Base-by-base conservation (phyloP, 139 green algal species). In the Tetradesmus lagerheimii region DNA sequence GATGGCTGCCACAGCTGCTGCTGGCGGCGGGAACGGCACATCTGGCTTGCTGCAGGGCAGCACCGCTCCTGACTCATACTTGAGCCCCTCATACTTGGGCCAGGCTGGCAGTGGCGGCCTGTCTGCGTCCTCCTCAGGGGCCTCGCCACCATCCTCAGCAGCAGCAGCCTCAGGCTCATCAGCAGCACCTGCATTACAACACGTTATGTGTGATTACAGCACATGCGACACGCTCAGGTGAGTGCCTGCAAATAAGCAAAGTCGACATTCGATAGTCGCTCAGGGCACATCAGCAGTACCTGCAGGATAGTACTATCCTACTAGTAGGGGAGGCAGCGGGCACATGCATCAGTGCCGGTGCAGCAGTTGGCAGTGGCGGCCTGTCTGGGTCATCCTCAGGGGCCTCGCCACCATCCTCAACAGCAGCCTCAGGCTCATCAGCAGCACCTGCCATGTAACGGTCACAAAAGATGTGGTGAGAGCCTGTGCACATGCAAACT, bases 81-180 rank as follows among this genome's bases (percentile, higher is more conserved):
- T 88, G 34, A 97, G 89, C 67, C 94, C 93, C 81, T 95, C 91
- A 88, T 97, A 97, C 85, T 94, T 95, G 25, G 95, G 93, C 74
- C 89, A 92, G 11, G 89, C 66, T 27, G 95, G 95, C 85, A 96
- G 77, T 23, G 75, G 87, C 15, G 94, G 90, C 83, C 93, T 93
- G 76, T 93, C 93, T 15, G 83, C 67, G 85, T 92, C 89, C 45
- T 91, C 41, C 9, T 15, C 66, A 64, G 16, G 47, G 23, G 25
- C 76, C 38, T 78, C 80, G 6, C 83, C 62, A 12, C 53, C 83
- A 31, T 66, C 47, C 5, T 86, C n/a, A n/a, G n/a, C 83, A 31
- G 71, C 88, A 43, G 64, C 89, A 43, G 39, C 71, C 20, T 66
- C 75, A 62, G 89, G 37, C 47, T 82, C 74, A 47, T 71, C 89